Percentiles rank a stretch among this genome's conserved stretches.
Conservation (phyloP, 176 grass and related monocot genomes). For the Oryza meridionalis region DNA sequence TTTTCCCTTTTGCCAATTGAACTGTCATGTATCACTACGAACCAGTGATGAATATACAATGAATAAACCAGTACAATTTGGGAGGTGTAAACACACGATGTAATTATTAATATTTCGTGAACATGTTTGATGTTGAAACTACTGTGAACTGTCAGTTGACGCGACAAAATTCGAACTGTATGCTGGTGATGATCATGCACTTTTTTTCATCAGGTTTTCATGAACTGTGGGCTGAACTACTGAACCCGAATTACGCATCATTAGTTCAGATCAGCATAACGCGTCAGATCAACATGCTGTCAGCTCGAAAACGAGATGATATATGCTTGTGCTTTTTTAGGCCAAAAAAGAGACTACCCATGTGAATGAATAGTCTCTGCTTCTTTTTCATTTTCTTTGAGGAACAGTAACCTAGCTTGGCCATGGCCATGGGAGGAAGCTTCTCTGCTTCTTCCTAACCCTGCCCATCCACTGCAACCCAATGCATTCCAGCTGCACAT, state of each 20-base stretch:
- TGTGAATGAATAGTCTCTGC: background rate
- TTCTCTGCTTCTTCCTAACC: constrained; percentile 46
- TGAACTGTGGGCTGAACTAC: background rate
- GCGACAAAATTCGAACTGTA: background rate
- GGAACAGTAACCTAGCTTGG: constrained; percentile 10
- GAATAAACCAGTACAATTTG: background rate
- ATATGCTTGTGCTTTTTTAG: constrained; percentile 9
- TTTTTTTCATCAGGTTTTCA: background rate
- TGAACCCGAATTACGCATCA: background rate
- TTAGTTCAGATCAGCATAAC: constrained; percentile 1
- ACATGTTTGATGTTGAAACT: background rate
- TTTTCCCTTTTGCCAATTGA: too few species aligned
- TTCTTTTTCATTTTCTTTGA: background rate
- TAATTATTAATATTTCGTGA: background rate
- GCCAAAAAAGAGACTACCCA: background rate
- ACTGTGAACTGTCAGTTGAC: background rate
- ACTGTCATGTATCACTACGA: too few species aligned
- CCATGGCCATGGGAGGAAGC: constrained; percentile 31
- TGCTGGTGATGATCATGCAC: background rate
- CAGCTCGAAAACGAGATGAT: constrained; percentile 12
- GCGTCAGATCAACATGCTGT: constrained; percentile 25
- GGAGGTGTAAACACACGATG: background rate
- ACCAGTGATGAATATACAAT: background rate
- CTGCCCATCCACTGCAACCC: constrained; percentile 7
- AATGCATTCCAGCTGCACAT: background rate